These are phyloP conservation scores for Sarocladium oryzae DNA, from an alignment of 2,329 filamentous ascomycete genomes.

Conservation along the genomic window DNA sequence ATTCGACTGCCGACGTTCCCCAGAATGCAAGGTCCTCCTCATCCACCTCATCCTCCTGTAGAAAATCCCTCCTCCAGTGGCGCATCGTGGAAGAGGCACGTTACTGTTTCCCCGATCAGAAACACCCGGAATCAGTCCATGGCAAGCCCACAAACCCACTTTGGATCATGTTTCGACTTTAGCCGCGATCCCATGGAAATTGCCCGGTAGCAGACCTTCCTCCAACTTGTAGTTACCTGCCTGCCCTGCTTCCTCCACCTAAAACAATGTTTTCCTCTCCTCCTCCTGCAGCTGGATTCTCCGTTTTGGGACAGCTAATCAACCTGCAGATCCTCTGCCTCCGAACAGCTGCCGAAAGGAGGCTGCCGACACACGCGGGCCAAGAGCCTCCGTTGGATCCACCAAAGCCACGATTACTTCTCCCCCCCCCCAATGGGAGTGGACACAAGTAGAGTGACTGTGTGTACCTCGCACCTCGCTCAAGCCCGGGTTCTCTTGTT, in stretches of 20 bases:
- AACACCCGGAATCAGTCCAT: not conserved
- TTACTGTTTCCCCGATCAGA: no score
- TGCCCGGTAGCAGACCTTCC: constrained; percentile 3
- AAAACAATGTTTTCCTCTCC: not conserved
- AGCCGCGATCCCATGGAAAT: constrained; percentile 8
- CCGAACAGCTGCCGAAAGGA: constrained; percentile 8
- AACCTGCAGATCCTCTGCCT: constrained; percentile 5
- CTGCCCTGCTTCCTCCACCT: not conserved
- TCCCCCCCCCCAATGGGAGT: no score
- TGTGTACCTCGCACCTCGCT: no score
- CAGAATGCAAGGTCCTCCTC: not conserved
- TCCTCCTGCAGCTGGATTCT: not conserved
- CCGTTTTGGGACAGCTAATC: no score
- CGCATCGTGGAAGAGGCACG: no score
- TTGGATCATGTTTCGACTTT: constrained; percentile 2
- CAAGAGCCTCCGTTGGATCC: constrained; percentile 2
- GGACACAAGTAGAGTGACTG: no score
- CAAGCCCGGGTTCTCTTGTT: no score
- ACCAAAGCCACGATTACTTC: not conserved
- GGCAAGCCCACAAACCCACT: no score
- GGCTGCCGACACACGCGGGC: constrained; percentile 6
- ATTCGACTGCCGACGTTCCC: not conserved
- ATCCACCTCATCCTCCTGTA: no score
- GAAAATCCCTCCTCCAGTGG: no score
- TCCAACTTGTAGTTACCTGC: not conserved